phyloP scores from a whole-genome alignment of 805 yeast genomes.

The Lachancea lanzarotensis region DNA sequence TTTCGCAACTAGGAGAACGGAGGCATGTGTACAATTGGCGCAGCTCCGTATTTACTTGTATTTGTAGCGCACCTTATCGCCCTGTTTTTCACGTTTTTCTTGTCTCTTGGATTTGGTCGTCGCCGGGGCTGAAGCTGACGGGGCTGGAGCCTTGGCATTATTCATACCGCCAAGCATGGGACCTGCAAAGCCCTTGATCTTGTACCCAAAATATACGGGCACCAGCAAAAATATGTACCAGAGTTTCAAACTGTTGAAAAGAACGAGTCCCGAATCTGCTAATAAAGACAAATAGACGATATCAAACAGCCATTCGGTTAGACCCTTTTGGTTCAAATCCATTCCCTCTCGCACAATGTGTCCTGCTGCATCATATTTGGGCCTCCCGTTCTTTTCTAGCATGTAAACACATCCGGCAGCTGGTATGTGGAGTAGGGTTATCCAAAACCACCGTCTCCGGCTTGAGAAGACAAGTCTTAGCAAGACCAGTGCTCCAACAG shows the following conservation, averaged over 20 bases:
- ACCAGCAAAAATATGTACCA: slow-evolving; percentile 38
- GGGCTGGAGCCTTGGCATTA: slow-evolving; percentile 4
- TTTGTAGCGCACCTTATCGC: slow-evolving; percentile 33
- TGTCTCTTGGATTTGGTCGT: slow-evolving; percentile 37
- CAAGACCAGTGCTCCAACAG: slow-evolving; percentile 28
- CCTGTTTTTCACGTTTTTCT: slow-evolving; percentile 35
- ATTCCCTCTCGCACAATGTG: slow-evolving; percentile 41
- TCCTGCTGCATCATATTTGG: slow-evolving; percentile 34
- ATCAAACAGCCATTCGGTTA: slow-evolving; percentile 51
- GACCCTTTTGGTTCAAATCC: slow-evolving; percentile 42
- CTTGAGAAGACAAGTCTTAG: slow-evolving; percentile 32
- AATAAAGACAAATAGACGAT: slow-evolving; percentile 45
- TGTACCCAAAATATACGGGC: slow-evolving; percentile 40
- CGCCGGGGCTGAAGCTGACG: slow-evolving; percentile 8
- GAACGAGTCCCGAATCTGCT: slow-evolving; percentile 39
- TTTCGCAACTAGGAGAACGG: slow-evolving; percentile 6
- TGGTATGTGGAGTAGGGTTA: slow-evolving; percentile 28
- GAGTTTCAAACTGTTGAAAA: slow-evolving; percentile 41
- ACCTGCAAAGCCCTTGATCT: slow-evolving; percentile 33
- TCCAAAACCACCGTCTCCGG: slow-evolving; percentile 14
- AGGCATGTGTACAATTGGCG: neutral
- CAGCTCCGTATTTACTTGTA: slow-evolving; percentile 24
- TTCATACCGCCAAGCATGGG: slow-evolving; percentile 9
- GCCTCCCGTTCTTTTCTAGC: slow-evolving; percentile 47
- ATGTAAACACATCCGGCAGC: slow-evolving; percentile 36